Evolutionary conservation across 1,139 yeast species (phyloP).

Genomic region (Debaryomyces robertsiae): DNA sequence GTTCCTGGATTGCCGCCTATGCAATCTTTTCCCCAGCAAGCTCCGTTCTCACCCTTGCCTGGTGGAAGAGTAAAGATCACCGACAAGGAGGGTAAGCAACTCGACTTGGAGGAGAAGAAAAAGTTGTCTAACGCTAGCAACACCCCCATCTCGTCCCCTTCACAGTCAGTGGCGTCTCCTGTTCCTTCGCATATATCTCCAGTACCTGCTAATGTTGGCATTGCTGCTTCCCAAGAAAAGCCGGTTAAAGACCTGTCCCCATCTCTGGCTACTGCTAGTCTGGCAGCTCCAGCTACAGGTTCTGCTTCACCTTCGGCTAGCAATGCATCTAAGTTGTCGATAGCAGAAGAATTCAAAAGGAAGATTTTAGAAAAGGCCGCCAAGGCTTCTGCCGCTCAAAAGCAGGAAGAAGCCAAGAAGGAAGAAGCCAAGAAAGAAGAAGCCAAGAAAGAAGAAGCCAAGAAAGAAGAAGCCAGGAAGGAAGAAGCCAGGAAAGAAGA

Average conservation of each 20-base stretch:
- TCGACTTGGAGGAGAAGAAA: conserved; percentile 49
- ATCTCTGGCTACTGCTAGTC: conserved; percentile 17
- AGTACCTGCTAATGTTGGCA: conserved; percentile 19
- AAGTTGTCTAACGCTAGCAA: conserved; percentile 21
- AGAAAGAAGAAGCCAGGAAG: conserved; percentile 8
- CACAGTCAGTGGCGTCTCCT: conserved; percentile 19
- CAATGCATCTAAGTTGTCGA: conserved; percentile 16
- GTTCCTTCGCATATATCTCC: conserved; percentile 18
- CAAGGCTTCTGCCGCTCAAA: conserved; percentile 13
- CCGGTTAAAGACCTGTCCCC: conserved; percentile 13
- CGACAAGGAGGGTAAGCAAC: conserved; percentile 50
- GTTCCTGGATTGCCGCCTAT: conserved; percentile 18
- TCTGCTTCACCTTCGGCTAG: conserved; percentile 18
- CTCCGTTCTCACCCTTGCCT: conserved; percentile 17
- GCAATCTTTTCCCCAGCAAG: conserved; percentile 15
- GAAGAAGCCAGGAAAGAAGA: conserved; percentile 1
- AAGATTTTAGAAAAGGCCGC: conserved; percentile 18
- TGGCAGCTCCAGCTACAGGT: conserved; percentile 21
- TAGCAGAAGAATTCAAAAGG: conserved; percentile 27
- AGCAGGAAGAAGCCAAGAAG: conserved; percentile 13
- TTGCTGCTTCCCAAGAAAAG: conserved; percentile 13
- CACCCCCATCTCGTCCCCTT: conserved; percentile 22
- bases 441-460: conserved; percentile 3
- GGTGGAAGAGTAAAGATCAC: conserved; percentile 39
- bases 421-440: conserved; percentile 13